These are phyloP conservation scores for Dovyalis caffra DNA, from an alignment of 345 rosid species.

Conservation along the genomic window DNA sequence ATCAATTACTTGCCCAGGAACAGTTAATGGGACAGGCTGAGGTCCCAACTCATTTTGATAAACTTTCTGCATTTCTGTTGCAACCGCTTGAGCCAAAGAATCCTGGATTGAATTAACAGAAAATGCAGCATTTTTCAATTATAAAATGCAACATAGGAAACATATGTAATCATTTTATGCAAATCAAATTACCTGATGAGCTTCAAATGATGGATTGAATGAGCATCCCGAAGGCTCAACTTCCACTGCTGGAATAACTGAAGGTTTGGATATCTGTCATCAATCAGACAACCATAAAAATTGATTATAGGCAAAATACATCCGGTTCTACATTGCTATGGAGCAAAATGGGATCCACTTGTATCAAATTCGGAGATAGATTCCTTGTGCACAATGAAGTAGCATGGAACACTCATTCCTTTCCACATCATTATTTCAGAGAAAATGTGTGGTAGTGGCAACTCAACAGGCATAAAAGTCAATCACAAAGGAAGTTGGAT, in stretches of 20 bases:
- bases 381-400: too few relatives aligned
- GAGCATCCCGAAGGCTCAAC: constrained; percentile 94
- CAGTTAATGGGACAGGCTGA: constrained; percentile 78
- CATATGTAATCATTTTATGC: not conserved
- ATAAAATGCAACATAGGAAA: not conserved
- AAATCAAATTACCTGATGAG: constrained; percentile 63
- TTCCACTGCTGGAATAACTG: constrained; percentile 87
- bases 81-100: constrained; percentile 88
- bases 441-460: not conserved
- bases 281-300: not conserved
- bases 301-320: too few relatives aligned
- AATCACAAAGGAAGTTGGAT: constrained; percentile 1
- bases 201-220: constrained; percentile 71
- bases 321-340: too few relatives aligned
- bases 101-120: constrained; percentile 48
- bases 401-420: too few relatives aligned
- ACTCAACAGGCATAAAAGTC: too few relatives aligned
- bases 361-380: too few relatives aligned
- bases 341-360: too few relatives aligned
- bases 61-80: constrained; percentile 89
- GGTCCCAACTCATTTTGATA: constrained; percentile 84
- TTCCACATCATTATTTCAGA: not conserved
- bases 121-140: not conserved
- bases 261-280: constrained; percentile 46
- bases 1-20: constrained; percentile 51